Evolutionary conservation across 1,139 yeast species (phyloP), one percentile per base, ranked within the genome.

Genomic region (Protomyces lactucae-debilis): DNA sequence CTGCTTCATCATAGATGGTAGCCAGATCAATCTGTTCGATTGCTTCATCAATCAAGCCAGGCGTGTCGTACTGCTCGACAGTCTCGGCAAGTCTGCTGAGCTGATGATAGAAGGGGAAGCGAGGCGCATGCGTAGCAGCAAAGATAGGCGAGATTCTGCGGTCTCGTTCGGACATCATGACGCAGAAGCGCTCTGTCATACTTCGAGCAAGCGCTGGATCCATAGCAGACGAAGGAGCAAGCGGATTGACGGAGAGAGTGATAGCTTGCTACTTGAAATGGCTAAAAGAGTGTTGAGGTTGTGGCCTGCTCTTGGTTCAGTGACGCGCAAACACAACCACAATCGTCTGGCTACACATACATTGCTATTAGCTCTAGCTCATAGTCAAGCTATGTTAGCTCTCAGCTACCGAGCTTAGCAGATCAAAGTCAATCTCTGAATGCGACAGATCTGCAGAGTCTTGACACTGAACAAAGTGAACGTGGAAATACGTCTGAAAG

Each of bases 1-100:
- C 82, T 0, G 83, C 82, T 8, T 73, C 74, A 0, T 72, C 70
- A 57, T 73, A 76, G 3, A 81, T 66, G 32, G 70, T 67, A 28
- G 71, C 79, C 8, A 78, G 68, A 3, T 81, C 76, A 37, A 82
- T 68, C 0, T 72, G 69, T 28, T 75, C 79, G 25, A 82, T 69
- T 0, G 83, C 80, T 39, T 64, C 61, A 61, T 77, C 80, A n/a
- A 76, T 69, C 36, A 73, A 68, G 0, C 67, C 74, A 3, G 70
- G 68, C 52, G 74, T 71, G 55, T 78, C 80, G 65, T 78, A 80
- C 16, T 48, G 21, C 4, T 35, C 46, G 8, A 39, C 25, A 21
- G 51, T 55, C 12, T 36, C 45, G 4, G 61, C 52, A 14, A 57
- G 40, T 25, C 37, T 9, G 16, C 39, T 21, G 18, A 57, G 40